Conservation (phyloP, 371 early-diverging fungal species). For the Edhazardia aedis region DNA sequence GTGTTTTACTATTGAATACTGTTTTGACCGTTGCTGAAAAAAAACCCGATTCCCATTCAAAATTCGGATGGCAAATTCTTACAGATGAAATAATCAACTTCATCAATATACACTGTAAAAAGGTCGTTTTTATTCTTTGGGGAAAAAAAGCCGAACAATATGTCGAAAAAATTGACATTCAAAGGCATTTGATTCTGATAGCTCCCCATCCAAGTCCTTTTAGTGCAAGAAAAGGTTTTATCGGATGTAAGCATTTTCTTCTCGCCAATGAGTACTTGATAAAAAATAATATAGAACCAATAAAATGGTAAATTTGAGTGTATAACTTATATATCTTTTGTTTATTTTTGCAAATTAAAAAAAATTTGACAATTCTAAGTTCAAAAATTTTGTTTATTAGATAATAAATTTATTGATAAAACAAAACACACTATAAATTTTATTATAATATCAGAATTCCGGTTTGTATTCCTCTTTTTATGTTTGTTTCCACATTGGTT, state of each 20-base stretch:
- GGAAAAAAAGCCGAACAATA: conserved; percentile 63
- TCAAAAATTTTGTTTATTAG: no score
- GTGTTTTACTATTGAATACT: conserved; percentile 77
- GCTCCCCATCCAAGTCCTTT: conserved; percentile 79
- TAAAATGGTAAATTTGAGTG: conserved; percentile 54
- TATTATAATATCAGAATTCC: no score
- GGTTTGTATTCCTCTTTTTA: no score
- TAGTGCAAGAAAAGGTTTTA: conserved; percentile 64
- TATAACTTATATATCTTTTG: no score
- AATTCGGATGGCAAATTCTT: conserved; percentile 65
- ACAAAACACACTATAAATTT: no score
- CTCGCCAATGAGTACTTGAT: conserved; percentile 68
- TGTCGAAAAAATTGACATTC: conserved; percentile 37
- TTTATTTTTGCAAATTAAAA: no score
- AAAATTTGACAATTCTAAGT: no score
- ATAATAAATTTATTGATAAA: no score
- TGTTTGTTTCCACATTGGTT: no score
- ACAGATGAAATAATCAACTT: conserved; percentile 61
- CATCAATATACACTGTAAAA: conserved; percentile 50
- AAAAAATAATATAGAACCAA: conserved; percentile 49
- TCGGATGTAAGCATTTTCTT: conserved; percentile 64
- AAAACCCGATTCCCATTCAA: conserved; percentile 63
- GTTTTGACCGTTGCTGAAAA: conserved; percentile 64
- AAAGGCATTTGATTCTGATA: conserved; percentile 59
- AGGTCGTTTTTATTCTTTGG: conserved; percentile 86